Evolutionary conservation across 441 rosid genomes (phyloP).

Genomic region (Euphorbia celastroides): DNA sequence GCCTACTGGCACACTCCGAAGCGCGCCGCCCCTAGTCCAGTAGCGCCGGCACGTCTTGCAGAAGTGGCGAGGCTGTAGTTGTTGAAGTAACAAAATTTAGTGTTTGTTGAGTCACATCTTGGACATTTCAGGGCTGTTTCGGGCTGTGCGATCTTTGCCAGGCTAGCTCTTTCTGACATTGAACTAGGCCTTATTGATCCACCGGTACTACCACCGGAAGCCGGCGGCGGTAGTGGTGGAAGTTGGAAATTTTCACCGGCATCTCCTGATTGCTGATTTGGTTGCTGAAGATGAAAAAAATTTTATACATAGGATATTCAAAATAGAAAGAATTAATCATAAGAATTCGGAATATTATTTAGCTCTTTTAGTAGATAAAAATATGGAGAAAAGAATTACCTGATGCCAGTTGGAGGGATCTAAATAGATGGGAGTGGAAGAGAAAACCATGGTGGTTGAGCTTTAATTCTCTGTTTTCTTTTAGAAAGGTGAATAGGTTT

Average conservation of each 20-base stretch:
- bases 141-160: no score
- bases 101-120: no score
- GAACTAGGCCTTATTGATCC: conserved; percentile 53
- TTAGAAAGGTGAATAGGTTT: conserved; percentile 45
- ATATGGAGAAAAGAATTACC: conserved; percentile 22
- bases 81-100: no score
- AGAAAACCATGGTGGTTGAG: conserved; percentile 67
- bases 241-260: conserved; percentile 25
- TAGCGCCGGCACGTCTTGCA: no score
- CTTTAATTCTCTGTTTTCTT: conserved; percentile 40
- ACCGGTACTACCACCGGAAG: conserved; percentile 32
- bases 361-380: conserved; percentile 27
- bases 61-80: no score
- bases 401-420: conserved; percentile 95
- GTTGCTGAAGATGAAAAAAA: conserved; percentile 29
- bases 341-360: conserved; percentile 30
- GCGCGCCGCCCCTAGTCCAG: conserved; percentile 93
- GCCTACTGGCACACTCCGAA: conserved; percentile 82
- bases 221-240: conserved; percentile 34
- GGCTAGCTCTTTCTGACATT: no score
- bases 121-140: no score
- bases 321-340: conserved; percentile 18
- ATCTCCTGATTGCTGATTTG: conserved; percentile 30
- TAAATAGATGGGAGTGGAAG: conserved; percentile 82
- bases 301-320: conserved; percentile 27